A percentile compares a stretch with the other conserved stretches of the same genome.
Conservation (phyloP, 1,284 basidiomycete genomes). For the Pseudozyma sp. region DNA sequence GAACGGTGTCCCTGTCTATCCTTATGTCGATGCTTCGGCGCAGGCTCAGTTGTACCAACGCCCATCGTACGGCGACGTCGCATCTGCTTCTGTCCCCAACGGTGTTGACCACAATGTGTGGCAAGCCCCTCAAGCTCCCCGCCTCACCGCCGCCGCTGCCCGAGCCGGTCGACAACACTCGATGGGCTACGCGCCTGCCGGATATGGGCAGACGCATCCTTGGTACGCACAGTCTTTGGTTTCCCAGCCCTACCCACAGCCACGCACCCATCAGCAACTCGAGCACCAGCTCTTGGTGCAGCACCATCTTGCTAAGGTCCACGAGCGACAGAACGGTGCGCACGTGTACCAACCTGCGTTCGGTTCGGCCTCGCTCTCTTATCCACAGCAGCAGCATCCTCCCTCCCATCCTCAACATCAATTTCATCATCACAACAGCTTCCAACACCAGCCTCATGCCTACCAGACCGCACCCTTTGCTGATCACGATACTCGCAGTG, state of each 20-base stretch:
- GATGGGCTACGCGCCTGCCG: slow-evolving; percentile 24
- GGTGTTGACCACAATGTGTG: slow-evolving; percentile 30
- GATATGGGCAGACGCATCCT: slow-evolving; percentile 22
- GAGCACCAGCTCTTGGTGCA: slow-evolving; percentile 56
- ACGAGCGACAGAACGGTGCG: slow-evolving; percentile 24
- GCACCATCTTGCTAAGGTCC: slow-evolving; percentile 53
- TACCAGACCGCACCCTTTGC: slow-evolving; percentile 9
- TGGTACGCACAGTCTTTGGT: slow-evolving; percentile 29
- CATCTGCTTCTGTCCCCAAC: slow-evolving; percentile 2
- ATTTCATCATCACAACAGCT: slow-evolving; percentile 7
- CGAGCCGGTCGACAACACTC: slow-evolving; percentile 32
- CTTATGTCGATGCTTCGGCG: slow-evolving; percentile 13
- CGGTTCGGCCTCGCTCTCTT: slow-evolving; percentile 3
- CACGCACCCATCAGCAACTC: slow-evolving; percentile 50
- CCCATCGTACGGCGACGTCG: slow-evolving; percentile 19
- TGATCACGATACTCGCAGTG: slow-evolving; percentile 7
- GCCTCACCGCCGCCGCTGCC: slow-evolving; percentile 44
- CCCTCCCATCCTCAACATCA: slow-evolving; percentile 21
- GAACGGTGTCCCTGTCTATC: slow-evolving; percentile 11
- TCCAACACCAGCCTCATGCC: slow-evolving; percentile 11
- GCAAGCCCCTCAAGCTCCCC: slow-evolving; percentile 50
- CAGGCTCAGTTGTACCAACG: slow-evolving; percentile 26
- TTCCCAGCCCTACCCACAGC: slow-evolving; percentile 30
- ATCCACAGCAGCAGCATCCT: slow-evolving; percentile 12
- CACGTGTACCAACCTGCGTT: slow-evolving; percentile 16